Base-by-base conservation (phyloP, 805 yeast species). In the Grigorovia transvaalensis region DNA sequence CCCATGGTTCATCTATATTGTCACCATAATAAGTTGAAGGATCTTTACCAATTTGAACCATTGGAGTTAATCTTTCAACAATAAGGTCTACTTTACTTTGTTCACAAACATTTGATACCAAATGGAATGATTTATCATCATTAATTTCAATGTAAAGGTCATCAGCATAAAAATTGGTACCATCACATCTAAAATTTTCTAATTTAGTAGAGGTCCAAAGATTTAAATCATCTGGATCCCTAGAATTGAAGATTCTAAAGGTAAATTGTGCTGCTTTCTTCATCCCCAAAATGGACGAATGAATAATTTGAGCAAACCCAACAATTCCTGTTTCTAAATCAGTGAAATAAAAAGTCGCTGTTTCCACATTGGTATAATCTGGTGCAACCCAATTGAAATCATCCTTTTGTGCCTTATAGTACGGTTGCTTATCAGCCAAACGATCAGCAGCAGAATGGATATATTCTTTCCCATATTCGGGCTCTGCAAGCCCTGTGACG, bases 401-500 rank as follows among this genome's bases (percentile, higher is more conserved):
- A 15, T 76, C 79, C n/a, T 68, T 64, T 9, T 76, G 71, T 38
- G 93, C 78, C 20, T 71, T 75, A 30, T 82, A 74, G 61, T 72
- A 86, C 1, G 86, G 78, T 57, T 82, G 80, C 43, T 75, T 74
- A 35, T 72, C 78, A 44, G 71, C 72, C 46, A 84, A 80, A 46
- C 80, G 66, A 41, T 78, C 79, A 44, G 85, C 79, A 53, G 90
- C 81, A n/a, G 97, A 79, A 62, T 85, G 91, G 58, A 93, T 87
- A 44, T 95, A 95, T 49, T 85, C 96, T 44, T 84, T 78, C 50
- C 99, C 99, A 63, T 93, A 93, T 65, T 85, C 96, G 27, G 99
- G 99, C 69, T 93, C 99, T 1, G 96, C 96, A 12, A 95, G 80
- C 51, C 99, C 99, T 6, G 97, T 91, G 46, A 89, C 93, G 6